phyloP scores from a whole-genome alignment of 2,329 filamentous ascomycete species.

The Verticillium albo-atrum region DNA sequence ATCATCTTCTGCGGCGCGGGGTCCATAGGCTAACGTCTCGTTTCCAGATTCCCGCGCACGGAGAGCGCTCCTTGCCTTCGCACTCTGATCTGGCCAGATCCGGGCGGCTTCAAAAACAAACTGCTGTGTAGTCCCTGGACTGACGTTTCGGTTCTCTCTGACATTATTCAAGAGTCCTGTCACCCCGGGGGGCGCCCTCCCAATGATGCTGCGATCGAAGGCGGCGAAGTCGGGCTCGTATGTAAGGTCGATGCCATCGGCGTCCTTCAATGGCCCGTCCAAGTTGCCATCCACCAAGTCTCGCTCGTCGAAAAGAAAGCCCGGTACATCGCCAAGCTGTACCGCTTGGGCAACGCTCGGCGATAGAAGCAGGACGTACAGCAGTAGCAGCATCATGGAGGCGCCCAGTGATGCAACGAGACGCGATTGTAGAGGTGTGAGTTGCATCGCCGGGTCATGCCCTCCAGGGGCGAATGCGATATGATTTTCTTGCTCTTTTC shows the following conservation, averaged over 20 bases:
- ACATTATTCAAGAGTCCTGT: slow-evolving; percentile 60
- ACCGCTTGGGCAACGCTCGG: slow-evolving; percentile 48
- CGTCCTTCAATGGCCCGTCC: slow-evolving; percentile 12
- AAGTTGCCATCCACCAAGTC: slow-evolving; percentile 15
- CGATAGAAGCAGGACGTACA: slow-evolving; percentile 36
- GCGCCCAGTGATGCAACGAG: slow-evolving; percentile 63
- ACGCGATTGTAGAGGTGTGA: slow-evolving; percentile 67
- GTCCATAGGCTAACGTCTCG: slow-evolving; percentile 15
- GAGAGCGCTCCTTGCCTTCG: slow-evolving; percentile 6
- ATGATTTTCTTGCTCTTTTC: background rate
- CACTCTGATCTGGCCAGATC: slow-evolving; percentile 36
- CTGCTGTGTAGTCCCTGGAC: slow-evolving; percentile 55
- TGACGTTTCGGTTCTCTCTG: slow-evolving; percentile 53
- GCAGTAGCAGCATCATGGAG: slow-evolving; percentile 51
- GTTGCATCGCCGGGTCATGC: slow-evolving; percentile 47
- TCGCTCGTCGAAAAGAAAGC: background rate
- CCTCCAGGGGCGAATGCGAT: slow-evolving; percentile 30
- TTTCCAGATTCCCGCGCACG: slow-evolving; percentile 16
- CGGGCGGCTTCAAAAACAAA: slow-evolving; percentile 60
- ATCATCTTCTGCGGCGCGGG: slow-evolving; percentile 11
- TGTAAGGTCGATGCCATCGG: slow-evolving; percentile 11
- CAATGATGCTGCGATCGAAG: slow-evolving; percentile 59
- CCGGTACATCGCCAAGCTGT: background rate
- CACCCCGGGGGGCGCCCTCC: slow-evolving; percentile 50
- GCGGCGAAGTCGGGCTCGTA: slow-evolving; percentile 60